phyloP scores from a whole-genome alignment of 2,329 filamentous ascomycete genomes.

The Trichoderma endophyticum region DNA sequence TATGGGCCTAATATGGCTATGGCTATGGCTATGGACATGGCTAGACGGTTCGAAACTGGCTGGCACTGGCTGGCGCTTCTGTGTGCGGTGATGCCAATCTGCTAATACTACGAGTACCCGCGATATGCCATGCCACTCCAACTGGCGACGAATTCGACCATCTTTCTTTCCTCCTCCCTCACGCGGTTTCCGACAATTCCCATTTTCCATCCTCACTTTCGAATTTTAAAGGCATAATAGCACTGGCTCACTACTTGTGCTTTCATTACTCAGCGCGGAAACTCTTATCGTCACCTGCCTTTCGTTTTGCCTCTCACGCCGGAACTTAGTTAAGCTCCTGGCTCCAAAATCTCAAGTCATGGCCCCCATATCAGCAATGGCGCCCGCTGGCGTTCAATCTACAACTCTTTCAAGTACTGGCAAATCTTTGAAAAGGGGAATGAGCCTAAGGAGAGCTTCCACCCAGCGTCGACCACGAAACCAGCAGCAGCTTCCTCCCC shows the following conservation, averaged over 20 bases:
- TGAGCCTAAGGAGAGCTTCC: conserved; percentile 11
- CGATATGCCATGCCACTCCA: conserved; percentile 5
- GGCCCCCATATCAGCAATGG: conserved; percentile 1
- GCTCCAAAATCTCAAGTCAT: not conserved
- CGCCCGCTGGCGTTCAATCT: not conserved
- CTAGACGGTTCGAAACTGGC: not conserved
- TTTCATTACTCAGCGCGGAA: not conserved
- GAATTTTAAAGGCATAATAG: not conserved
- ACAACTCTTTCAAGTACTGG: not conserved
- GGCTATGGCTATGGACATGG: not conserved
- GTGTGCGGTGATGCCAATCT: conserved; percentile 8
- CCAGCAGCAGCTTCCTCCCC: not conserved
- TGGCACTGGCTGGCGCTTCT: not conserved
- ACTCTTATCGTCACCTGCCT: not conserved
- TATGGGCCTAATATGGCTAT: not conserved
- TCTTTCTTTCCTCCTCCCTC: not conserved
- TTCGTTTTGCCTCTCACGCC: not conserved
- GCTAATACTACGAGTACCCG: not conserved
- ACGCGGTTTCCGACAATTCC: not conserved
- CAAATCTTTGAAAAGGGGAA: not conserved
- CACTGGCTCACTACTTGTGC: not conserved
- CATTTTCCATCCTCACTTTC: not conserved
- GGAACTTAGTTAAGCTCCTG: not conserved
- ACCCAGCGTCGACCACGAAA: conserved; percentile 9
- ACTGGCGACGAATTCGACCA: not conserved